Base-by-base conservation (phyloP, 2,329 filamentous ascomycete species). In the Penicillium sp. region DNA sequence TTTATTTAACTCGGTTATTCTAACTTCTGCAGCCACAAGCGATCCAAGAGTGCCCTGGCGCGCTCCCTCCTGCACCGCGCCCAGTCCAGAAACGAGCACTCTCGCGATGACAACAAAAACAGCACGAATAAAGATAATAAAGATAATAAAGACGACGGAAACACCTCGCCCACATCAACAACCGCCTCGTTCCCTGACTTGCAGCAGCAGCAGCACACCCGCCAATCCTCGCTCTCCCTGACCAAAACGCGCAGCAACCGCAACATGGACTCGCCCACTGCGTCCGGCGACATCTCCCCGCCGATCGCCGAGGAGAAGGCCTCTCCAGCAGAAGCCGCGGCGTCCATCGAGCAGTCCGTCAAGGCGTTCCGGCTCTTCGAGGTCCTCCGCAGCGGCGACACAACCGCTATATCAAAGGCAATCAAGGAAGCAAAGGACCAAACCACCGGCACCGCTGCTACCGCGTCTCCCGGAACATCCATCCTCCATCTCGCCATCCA, bases 341-440 rank as follows among this genome's bases (percentile, higher is more conserved):
- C 77, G 60, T 86, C 84, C 23, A 89, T 99, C 58, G 92, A 99
- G 70, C 91, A 96, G 73, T 97, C 93, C 0, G 91, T 99, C 53
- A 86, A 89, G 68, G 92, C 96, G 63, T 99, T 99, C 74, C 87
- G 92, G 63, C 85, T 97, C 47, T 96, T 97, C 68, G 94, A 97
- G 76, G 89, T 92, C 43, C 79, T 99, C 62, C 85, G 93, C 62
- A 94, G 84, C 70, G 94, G 94, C 54, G 93, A 99, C 71, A 96
- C 91, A 0, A 87, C 87, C 14, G 90, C 89, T 38, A 97, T 99
- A 65, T 90, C 90, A 28, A 93, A 88, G 70, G 89, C 89, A 1
- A 89, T 97, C 62, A 72, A 75, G 74, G 63, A 88, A 81, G 79
- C 63, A 57, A 74, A 66, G 80, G 80, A 64, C 81, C 83, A 61